Conservation (phyloP, 805 yeast species). For the Hanseniaspora vineae region DNA sequence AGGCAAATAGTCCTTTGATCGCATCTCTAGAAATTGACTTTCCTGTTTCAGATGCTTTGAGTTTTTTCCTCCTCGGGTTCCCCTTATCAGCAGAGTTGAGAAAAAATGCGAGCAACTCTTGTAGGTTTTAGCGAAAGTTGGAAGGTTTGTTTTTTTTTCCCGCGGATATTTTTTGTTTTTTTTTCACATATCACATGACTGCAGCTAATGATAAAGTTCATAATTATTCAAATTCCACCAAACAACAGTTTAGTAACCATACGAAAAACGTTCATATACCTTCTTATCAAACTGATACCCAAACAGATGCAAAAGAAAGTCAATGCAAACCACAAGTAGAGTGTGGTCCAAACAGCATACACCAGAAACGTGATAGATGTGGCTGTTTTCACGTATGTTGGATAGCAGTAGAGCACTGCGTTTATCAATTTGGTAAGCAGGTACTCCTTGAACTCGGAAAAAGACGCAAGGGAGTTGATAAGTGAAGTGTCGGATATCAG, state of each 20-base stretch:
- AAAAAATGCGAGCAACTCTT: not conserved
- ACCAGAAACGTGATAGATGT: constrained; percentile 13
- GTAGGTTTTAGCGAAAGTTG: too few species aligned
- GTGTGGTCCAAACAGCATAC: constrained; percentile 20
- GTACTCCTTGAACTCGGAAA: too few species aligned
- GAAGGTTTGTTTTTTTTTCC: too few species aligned
- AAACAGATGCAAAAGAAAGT: constrained; percentile 22
- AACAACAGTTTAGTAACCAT: constrained; percentile 7
- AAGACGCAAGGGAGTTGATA: too few species aligned
- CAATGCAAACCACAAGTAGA: constrained; percentile 17
- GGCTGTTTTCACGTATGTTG: constrained; percentile 10
- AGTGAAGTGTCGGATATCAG: too few species aligned
- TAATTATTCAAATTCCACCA: not conserved
- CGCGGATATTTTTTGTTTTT: not conserved
- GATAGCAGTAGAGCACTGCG: constrained; percentile 5
- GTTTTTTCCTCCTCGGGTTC: not conserved
- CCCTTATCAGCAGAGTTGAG: not conserved
- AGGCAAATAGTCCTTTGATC: too few species aligned
- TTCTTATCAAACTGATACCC: constrained; percentile 14
- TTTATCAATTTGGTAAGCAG: too few species aligned
- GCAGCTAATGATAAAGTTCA: not conserved
- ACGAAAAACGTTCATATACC: constrained; percentile 15
- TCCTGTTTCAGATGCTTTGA: not conserved
- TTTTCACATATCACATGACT: not conserved
- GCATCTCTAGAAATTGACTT: too few species aligned